Evolutionary conservation across 108 stramenopile genomes (phyloP).

Genomic region (Skeletonema marinoi): DNA sequence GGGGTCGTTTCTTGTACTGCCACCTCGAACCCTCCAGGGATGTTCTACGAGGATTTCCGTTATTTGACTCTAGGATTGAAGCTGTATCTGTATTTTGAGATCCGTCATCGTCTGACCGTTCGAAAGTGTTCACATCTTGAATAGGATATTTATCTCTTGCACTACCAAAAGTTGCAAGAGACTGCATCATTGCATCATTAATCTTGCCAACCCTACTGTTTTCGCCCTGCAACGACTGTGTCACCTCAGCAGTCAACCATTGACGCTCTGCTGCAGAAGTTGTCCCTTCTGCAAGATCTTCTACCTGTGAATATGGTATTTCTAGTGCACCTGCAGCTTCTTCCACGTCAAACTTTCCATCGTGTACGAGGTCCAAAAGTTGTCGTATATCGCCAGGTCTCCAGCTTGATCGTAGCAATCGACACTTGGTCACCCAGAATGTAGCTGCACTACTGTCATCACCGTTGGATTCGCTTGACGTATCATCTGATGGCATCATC

Average conservation of each 20-base stretch:
- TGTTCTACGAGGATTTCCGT: slow-evolving; percentile 8
- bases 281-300: slow-evolving; percentile 29
- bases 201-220: slow-evolving; percentile 32
- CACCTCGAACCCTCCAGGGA: slow-evolving; percentile 53
- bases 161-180: slow-evolving; percentile 43
- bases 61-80: not conserved
- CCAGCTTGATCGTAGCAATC: slow-evolving; percentile 56
- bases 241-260: slow-evolving; percentile 69
- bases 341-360: slow-evolving; percentile 36
- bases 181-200: slow-evolving; percentile 32
- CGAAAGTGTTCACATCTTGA: not conserved
- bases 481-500: not conserved
- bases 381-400: slow-evolving; percentile 51
- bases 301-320: slow-evolving; percentile 49
- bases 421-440: slow-evolving; percentile 55
- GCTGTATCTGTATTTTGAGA: not conserved
- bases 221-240: slow-evolving; percentile 41
- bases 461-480: not conserved
- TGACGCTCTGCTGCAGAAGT: slow-evolving; percentile 59
- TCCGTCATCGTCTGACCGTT: not conserved
- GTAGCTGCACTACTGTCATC: not conserved
- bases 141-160: slow-evolving; percentile 49
- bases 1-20: slow-evolving; percentile 67
- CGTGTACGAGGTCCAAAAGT: slow-evolving; percentile 57
- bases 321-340: slow-evolving; percentile 62